Evolutionary conservation across 805 yeast genomes (phyloP), one percentile per base, ranked within the genome.

Genomic region (Saccharomyces kudriavzevii): DNA sequence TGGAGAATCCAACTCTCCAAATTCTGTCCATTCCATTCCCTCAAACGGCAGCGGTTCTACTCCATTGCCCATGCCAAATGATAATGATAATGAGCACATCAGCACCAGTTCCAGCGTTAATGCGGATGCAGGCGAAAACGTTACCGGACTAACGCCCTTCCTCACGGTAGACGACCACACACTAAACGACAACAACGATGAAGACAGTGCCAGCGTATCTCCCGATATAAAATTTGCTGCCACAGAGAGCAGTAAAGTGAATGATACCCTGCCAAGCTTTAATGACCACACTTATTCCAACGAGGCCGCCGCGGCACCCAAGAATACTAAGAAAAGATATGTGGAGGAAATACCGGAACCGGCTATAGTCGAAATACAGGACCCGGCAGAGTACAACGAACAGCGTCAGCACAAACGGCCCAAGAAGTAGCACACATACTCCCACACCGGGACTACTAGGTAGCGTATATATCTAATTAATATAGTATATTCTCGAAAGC

Each of bases 1-100:
- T 6, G 52, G 48, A 20, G 49, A 45, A 20, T 22, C 52, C 45
- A 45, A 48, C 31, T 55, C 58, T 6, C 53, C 52, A 22, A 47
- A 35, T 17, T 35, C 43, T 3, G 43, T 35, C 9, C 43, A 35
- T 17, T 35, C 43, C 17, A 10, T 35, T 20, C 24, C 43, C 9
- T 35, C 43, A 13, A 35, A 35, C 9, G 29, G 25, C 35, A 40
- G 48, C 35, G 48, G 26, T 14, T 26, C 25, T 31, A 24, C 26
- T 0, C 43, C 49, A 9, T 20, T 28, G 28, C 48, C 29, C 13
- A 25, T 25, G 48, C 29, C 28, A 8, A 27, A 9, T 25, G 29
- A 25, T 22, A 26, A 45, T 20, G 48, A 25, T 14, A n/a, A 10
- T 13, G 22, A 45, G 13, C 48, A 20, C 30, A 31, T 4, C 11